Evolutionary conservation across 2,329 filamentous ascomycete species (phyloP).

Genomic region (Talaromyces rugulosus): DNA sequence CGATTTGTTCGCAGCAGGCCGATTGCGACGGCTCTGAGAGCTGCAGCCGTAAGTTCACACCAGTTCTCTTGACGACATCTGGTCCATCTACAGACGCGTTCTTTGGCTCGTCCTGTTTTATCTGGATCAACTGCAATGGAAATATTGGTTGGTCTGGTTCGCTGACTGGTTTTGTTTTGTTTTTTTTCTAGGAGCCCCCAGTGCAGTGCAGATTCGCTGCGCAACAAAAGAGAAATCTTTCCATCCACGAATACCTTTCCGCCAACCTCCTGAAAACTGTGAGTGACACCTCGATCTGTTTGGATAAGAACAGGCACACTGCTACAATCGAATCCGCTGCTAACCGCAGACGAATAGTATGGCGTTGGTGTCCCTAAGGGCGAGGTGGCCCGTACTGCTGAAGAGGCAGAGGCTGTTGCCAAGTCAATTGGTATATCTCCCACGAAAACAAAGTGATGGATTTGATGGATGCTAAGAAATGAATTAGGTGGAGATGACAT

Average conservation of each 20-base stretch:
- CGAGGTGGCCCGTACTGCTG: constrained; percentile 72
- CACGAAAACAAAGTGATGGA: background rate
- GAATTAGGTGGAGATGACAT: constrained; percentile 73
- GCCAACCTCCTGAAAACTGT: constrained; percentile 77
- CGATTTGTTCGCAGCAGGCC: constrained; percentile 78
- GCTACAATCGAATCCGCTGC: constrained; percentile 10
- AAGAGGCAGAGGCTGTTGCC: constrained; percentile 88
- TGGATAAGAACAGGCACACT: background rate
- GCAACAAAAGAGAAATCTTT: constrained; percentile 83
- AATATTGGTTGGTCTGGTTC: constrained; percentile 27
- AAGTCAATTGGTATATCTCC: constrained; percentile 69
- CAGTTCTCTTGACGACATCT: background rate
- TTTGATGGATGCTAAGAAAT: constrained; percentile 8
- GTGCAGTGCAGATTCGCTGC: constrained; percentile 52
- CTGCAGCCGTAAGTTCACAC: constrained; percentile 62
- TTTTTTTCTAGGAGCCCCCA: constrained; percentile 50
- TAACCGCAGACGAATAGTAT: constrained; percentile 58
- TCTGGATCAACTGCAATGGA: constrained; percentile 2
- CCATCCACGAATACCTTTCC: constrained; percentile 97
- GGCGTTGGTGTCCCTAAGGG: constrained; percentile 91
- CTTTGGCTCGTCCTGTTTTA: background rate
- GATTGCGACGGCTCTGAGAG: constrained; percentile 73
- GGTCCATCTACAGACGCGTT: background rate
- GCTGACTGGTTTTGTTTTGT: constrained; percentile 42
- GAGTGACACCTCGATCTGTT: constrained; percentile 21